A percentile compares a stretch with the other conserved stretches of the same genome.
phyloP scores from a whole-genome alignment of 192 early-diverging fungal species.

The Coemansia sp. region DNA sequence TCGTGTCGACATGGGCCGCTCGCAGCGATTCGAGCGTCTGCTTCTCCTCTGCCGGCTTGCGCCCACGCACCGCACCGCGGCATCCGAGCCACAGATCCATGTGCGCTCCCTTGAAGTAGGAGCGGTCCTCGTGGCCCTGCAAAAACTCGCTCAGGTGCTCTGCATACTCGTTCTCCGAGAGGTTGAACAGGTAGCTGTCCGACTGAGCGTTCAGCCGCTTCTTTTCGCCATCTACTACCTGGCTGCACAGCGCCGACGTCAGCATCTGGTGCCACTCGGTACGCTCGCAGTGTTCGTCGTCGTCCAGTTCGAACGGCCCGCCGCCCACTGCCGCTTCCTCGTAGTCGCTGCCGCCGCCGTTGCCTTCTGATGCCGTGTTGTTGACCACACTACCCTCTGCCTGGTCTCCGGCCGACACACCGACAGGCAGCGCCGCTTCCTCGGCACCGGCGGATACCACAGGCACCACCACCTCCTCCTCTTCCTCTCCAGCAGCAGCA shows the following conservation, averaged over 20 bases:
- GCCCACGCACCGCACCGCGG: constrained; percentile 58
- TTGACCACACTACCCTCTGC: no score
- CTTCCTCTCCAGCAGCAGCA: no score
- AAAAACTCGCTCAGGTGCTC: constrained; percentile 17
- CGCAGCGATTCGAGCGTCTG: constrained; percentile 60
- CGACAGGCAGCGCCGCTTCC: no score
- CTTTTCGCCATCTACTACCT: constrained; percentile 80
- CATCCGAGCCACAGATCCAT: constrained; percentile 70
- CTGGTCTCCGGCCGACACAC: no score
- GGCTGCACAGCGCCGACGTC: constrained; percentile 69
- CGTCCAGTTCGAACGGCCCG: constrained; percentile 10
- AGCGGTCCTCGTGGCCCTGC: constrained; percentile 33
- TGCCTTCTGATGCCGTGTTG: no score
- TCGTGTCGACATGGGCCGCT: constrained; percentile 20
- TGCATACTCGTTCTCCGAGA: constrained; percentile 23
- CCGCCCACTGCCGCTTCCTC: background rate
- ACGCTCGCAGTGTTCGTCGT: constrained; percentile 58
- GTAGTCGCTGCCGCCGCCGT: background rate
- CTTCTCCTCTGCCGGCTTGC: constrained; percentile 60
- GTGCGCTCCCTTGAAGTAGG: constrained; percentile 45
- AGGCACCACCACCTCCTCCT: no score
- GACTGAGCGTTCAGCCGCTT: constrained; percentile 52
- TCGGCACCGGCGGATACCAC: no score
- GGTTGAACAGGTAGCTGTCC: constrained; percentile 14
- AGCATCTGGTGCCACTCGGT: constrained; percentile 84